These are phyloP conservation scores for Tylopilus orsonianus DNA, from an alignment of 1,284 basidiomycete genomes.

Conservation along the genomic window DNA sequence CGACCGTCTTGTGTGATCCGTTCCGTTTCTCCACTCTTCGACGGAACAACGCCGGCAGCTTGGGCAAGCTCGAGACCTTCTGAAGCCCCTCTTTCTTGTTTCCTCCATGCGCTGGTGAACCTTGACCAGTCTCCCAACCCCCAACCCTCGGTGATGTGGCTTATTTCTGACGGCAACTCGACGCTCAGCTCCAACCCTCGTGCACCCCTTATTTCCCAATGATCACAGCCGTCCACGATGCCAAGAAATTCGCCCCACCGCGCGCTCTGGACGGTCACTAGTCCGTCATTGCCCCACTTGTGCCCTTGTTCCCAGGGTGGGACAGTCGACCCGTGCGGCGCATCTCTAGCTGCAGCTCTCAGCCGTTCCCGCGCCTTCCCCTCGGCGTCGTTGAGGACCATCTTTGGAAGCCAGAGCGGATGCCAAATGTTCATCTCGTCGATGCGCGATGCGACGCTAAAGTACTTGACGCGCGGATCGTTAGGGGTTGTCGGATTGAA, in stretches of 20 bases:
- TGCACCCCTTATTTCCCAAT: conserved; percentile 94
- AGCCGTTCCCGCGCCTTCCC: conserved; percentile 47
- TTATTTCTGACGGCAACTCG: conserved; percentile 50
- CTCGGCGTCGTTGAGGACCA: conserved; percentile 85
- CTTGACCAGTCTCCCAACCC: conserved; percentile 59
- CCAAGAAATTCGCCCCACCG: conserved; percentile 95
- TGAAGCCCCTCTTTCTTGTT: conserved; percentile 40
- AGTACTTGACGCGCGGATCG: conserved; percentile 85
- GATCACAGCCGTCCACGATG: conserved; percentile 87
- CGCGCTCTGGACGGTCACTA: conserved; percentile 88
- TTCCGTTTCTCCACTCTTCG: conserved; percentile 15
- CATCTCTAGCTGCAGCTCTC: conserved; percentile 25
- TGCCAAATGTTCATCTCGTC: conserved; percentile 81
- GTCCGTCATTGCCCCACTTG: conserved; percentile 91
- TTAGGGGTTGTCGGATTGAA: conserved; percentile 95
- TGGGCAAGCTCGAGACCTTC: conserved; percentile 24
- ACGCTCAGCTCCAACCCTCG: conserved; percentile 64
- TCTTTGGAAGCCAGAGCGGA: conserved; percentile 95
- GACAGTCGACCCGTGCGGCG: conserved; percentile 4
- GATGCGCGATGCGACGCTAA: conserved; percentile 82
- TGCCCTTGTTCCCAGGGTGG: conserved; percentile 46
- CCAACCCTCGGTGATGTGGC: conserved; percentile 49
- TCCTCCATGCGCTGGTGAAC: conserved; percentile 59
- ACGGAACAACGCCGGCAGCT: conserved; percentile 8
- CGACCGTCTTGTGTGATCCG: conserved; percentile 36